These are phyloP conservation scores for Funneliformis geosporum DNA, from an alignment of 192 early-diverging fungal genomes.

Conservation along the genomic window DNA sequence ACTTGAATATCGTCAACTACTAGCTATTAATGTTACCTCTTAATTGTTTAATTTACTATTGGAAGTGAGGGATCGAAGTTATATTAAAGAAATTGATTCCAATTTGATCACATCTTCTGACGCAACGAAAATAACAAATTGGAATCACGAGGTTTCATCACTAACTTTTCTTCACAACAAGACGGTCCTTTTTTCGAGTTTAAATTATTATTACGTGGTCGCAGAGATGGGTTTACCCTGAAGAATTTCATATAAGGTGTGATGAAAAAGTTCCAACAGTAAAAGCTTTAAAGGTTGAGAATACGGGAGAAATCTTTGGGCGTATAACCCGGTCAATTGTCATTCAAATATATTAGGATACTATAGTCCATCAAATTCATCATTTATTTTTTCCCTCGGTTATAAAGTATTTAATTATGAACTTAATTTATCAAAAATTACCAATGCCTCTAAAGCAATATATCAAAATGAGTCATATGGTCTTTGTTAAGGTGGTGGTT, in stretches of 20 bases:
- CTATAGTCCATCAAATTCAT: not conserved
- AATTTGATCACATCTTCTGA: not conserved
- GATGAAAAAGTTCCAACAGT: not conserved
- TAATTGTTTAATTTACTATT: not conserved
- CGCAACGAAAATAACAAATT: not conserved
- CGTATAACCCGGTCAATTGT: not conserved
- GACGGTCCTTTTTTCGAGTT: not conserved
- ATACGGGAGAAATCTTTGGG: not conserved
- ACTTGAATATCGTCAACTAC: not conserved
- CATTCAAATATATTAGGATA: not conserved
- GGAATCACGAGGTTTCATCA: not conserved
- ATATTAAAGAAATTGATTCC: not conserved
- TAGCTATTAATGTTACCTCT: not conserved
- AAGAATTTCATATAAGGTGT: not conserved
- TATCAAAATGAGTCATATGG: slow-evolving; percentile 1
- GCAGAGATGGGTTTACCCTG: not conserved
- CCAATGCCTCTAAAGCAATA: not conserved
- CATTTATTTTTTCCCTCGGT: not conserved
- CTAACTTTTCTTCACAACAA: not conserved
- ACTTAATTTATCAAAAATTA: not conserved
- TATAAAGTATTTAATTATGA: slow-evolving; percentile 12
- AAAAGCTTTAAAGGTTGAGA: not conserved
- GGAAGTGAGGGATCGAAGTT: not conserved
- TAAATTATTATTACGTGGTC: not conserved
- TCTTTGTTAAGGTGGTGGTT: not conserved